Evolutionary conservation across 2,329 filamentous ascomycete genomes (phyloP).

Genomic region (Ophiocordyceps australis): DNA sequence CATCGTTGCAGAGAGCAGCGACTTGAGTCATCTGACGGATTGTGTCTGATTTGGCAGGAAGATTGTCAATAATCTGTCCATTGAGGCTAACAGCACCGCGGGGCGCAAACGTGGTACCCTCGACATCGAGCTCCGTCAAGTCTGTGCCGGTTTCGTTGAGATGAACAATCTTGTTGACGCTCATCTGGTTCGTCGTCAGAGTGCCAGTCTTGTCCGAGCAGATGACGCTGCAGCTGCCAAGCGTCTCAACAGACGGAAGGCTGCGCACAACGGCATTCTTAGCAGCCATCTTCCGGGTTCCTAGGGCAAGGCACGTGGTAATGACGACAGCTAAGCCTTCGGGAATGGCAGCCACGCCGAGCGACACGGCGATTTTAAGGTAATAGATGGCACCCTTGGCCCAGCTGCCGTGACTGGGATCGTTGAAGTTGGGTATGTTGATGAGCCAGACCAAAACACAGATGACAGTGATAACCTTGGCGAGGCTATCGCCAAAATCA

Average conservation of each 20-base stretch:
- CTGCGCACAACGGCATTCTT: conserved; percentile 97
- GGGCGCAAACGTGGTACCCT: conserved; percentile 85
- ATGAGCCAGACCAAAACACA: conserved; percentile 96
- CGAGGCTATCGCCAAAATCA: conserved; percentile 87
- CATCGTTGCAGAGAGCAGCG: conserved; percentile 73
- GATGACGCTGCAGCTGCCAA: conserved; percentile 97
- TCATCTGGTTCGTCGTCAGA: conserved; percentile 98
- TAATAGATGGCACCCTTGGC: conserved; percentile 98
- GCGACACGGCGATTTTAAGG: conserved; percentile 95
- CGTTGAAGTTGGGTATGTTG: conserved; percentile 94
- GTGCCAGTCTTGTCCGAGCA: conserved; percentile 99
- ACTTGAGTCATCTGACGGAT: conserved; percentile 61
- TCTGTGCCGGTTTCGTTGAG: conserved; percentile 55
- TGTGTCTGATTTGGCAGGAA: conserved; percentile 55
- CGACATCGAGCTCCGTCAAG: conserved; percentile 73
- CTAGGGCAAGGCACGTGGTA: conserved; percentile 91
- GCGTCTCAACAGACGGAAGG: conserved; percentile 87
- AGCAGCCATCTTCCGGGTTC: conserved; percentile 95
- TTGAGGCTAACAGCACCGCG: conserved; percentile 53
- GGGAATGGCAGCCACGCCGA: conserved; percentile 93
- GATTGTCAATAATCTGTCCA: conserved; percentile 49
- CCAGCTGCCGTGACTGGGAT: conserved; percentile 84
- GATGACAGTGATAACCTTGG: conserved; percentile 96
- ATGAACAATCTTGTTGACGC: conserved; percentile 82
- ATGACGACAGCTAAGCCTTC: conserved; percentile 97